A percentile compares a stretch with the other conserved stretches of the same genome.
phyloP scores from a whole-genome alignment of 225 moss, liverwort and hornwort genomes.

The Lunularia cruciata region DNA sequence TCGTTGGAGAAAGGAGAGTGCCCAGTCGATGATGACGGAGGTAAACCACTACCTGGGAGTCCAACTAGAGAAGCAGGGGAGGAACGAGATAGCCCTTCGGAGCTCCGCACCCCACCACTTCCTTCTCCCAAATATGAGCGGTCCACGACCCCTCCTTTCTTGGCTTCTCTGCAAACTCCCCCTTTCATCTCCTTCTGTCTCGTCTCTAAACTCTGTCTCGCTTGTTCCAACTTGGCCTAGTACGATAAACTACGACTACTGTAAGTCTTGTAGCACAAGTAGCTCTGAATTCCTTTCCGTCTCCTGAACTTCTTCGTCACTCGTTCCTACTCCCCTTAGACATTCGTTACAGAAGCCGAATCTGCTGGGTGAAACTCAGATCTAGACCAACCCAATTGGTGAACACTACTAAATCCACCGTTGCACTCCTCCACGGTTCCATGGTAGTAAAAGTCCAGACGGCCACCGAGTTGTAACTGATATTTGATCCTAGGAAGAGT shows the following conservation, averaged over 20 bases:
- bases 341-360: not conserved
- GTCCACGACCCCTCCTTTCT: constrained; percentile 28
- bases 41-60: constrained; percentile 4
- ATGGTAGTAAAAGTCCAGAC: constrained; percentile 14
- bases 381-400: constrained; percentile 23
- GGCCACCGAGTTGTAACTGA: not conserved
- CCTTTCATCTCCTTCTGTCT: constrained; percentile 27
- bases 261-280: not conserved
- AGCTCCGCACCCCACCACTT: constrained; percentile 19
- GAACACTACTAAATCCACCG: constrained; percentile 5
- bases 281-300: constrained; percentile 3
- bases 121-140: constrained; percentile 11
- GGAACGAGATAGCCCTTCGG: constrained; percentile 18
- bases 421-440: not conserved
- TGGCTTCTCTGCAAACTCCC: constrained; percentile 27
- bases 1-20: constrained; percentile 18
- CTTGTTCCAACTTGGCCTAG: not conserved
- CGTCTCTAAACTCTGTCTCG: no score
- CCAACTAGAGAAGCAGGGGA: not conserved
- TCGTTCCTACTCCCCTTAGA: constrained; percentile 1
- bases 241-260: not conserved
- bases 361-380: constrained; percentile 27
- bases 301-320: constrained; percentile 13
- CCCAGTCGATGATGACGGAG: constrained; percentile 16
- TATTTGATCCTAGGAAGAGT: not conserved